Evolutionary conservation across 345 rosid species (phyloP).

Genomic region (Carallia pectinifolia): DNA sequence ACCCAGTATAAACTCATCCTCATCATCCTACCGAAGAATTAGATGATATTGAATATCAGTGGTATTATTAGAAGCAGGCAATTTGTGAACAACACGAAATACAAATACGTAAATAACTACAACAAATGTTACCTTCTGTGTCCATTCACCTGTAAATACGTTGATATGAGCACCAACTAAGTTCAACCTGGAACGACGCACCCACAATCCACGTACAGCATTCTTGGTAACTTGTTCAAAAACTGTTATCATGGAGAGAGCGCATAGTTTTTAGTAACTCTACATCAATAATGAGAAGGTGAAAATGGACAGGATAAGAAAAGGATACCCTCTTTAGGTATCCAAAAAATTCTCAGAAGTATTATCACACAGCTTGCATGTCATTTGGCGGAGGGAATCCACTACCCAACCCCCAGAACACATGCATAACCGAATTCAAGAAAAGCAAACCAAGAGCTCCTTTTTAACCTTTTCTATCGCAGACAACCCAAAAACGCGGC

Average conservation of each 20-base stretch:
- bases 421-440: no score
- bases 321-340: neutral
- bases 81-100: neutral
- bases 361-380: no score
- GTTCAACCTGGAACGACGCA: slow-evolving; percentile 86
- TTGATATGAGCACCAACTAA: slow-evolving; percentile 98
- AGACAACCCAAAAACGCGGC: no score
- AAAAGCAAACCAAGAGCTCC: no score
- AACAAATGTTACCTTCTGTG: slow-evolving; percentile 74
- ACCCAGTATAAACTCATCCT: neutral
- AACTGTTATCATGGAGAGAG: slow-evolving; percentile 42
- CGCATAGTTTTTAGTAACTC: neutral
- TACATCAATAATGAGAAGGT: neutral
- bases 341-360: no score
- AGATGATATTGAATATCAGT: neutral
- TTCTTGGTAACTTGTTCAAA: slow-evolving; percentile 96
- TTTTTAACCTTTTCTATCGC: no score
- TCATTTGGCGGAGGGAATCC: no score
- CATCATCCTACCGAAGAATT: neutral
- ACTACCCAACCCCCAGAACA: no score
- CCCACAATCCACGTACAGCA: slow-evolving; percentile 92
- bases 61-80: neutral
- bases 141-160: slow-evolving; percentile 99
- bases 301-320: neutral
- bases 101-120: neutral